Evolutionary conservation across 768 basidiomycete species (phyloP).

Genomic region (Calvatia gigantea): DNA sequence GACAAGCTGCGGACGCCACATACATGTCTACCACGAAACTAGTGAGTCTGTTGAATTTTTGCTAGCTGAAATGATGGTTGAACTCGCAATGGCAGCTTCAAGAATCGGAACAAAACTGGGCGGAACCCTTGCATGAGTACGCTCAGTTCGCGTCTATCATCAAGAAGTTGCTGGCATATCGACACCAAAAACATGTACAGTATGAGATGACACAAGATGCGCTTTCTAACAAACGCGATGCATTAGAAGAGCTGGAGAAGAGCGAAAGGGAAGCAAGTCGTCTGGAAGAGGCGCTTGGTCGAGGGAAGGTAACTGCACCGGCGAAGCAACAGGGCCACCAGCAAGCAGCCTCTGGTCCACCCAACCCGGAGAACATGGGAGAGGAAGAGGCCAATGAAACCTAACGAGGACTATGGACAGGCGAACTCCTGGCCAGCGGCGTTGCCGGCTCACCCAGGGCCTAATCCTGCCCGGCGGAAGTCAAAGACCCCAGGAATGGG

Average conservation of each 20-base stretch:
- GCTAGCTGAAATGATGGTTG: slow-evolving; percentile 2
- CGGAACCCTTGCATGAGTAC: slow-evolving; percentile 95
- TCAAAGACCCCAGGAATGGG: slow-evolving; percentile 76
- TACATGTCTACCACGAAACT: slow-evolving; percentile 90
- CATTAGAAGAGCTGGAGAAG: slow-evolving; percentile 86
- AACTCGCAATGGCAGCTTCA: slow-evolving; percentile 56
- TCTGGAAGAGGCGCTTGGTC: slow-evolving; percentile 81
- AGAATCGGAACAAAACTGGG: slow-evolving; percentile 92
- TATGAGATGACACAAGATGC: slow-evolving; percentile 95
- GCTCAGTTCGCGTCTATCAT: slow-evolving; percentile 93
- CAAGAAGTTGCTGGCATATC: slow-evolving; percentile 89
- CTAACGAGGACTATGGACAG: slow-evolving; percentile 21
- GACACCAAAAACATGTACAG: slow-evolving; percentile 97
- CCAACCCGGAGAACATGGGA: slow-evolving; percentile 26
- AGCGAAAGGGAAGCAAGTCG: slow-evolving; percentile 89
- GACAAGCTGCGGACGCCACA: slow-evolving; percentile 92
- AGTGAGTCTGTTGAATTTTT: slow-evolving; percentile 39
- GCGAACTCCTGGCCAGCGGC: slow-evolving; percentile 38
- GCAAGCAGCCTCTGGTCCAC: slow-evolving; percentile 17
- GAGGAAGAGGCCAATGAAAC: slow-evolving; percentile 5
- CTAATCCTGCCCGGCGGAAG: slow-evolving; percentile 56
- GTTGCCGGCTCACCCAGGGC: slow-evolving; percentile 78
- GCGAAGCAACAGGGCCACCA: slow-evolving; percentile 15
- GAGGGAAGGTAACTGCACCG: slow-evolving; percentile 36
- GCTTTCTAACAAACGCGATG: slow-evolving; percentile 79